Evolutionary conservation across 805 yeast genomes (phyloP).

Genomic region (Spathaspora arborariae): DNA sequence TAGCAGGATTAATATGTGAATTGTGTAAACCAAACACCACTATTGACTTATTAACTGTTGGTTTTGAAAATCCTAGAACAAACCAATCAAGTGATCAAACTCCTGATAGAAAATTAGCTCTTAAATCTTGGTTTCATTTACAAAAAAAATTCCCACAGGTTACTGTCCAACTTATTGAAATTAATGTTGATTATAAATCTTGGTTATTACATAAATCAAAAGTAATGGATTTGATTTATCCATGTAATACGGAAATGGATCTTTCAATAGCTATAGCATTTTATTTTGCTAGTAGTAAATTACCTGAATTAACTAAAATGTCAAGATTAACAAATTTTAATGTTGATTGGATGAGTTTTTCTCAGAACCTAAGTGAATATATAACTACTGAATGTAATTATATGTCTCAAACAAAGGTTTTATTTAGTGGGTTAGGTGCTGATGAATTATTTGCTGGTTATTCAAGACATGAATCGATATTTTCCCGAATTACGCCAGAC

Average conservation of each 20-base stretch:
- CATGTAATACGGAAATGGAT: constrained; percentile 91
- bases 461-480: constrained; percentile 67
- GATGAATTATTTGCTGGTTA: constrained; percentile 97
- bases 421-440: constrained; percentile 93
- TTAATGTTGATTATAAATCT: constrained; percentile 68
- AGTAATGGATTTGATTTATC: constrained; percentile 71
- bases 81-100: constrained; percentile 56
- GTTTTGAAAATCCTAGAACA: constrained; percentile 86
- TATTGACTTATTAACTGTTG: constrained; percentile 85
- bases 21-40: background rate
- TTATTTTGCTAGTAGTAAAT: constrained; percentile 61
- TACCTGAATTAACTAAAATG: constrained; percentile 23
- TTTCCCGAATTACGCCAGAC: constrained; percentile 21
- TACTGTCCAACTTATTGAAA: constrained; percentile 55
- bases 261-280: constrained; percentile 93
- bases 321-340: constrained; percentile 13
- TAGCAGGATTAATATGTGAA: constrained; percentile 51
- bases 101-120: constrained; percentile 81
- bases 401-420: constrained; percentile 56
- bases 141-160: constrained; percentile 32
- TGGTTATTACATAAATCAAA: constrained; percentile 48
- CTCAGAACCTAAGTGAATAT: constrained; percentile 8
- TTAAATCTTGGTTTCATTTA: constrained; percentile 56
- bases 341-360: constrained; percentile 17
- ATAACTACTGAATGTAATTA: constrained; percentile 24